Base-by-base conservation (phyloP, 257 asterid genomes). In the Nicotiana attenuata region DNA sequence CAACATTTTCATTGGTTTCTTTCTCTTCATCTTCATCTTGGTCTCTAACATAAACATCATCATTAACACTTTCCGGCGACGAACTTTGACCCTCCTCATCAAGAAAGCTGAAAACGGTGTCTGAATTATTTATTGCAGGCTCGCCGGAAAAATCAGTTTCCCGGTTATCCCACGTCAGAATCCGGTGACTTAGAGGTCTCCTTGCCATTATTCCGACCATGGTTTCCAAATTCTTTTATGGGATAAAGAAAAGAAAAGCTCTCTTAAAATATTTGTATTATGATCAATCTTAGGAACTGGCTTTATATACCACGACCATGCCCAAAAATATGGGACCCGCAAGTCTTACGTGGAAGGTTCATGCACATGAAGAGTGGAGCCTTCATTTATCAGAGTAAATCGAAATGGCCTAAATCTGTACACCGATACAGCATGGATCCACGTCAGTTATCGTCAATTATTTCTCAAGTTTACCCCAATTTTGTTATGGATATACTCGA, bases 71-170 rank as follows among this genome's bases (percentile, higher is more conserved):
- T 83, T 83, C 89, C 83, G 86, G 82, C 1, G 93, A 89, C 15
- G 79, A 73, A 73, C 79, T 47, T 47, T 47, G 79, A 22, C 14
- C 79, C 47, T 91, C 96, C 5, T 91, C 96, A 55, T 91, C 90
- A 2, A 96, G 85, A 81, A 96, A 96, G 80, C 93, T 92, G 57
- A 96, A 92, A 10, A 95, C 94, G 2, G 98, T 91, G 63, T 91
- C 98, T 56, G 97, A 88, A 10, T 93, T 84, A 79, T 90, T 91
- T 10, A 94, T 83, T 77, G 89, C 81, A 76, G 87, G 83, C 5
- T 92, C 97, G 47, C 82, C 92, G 82, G 94, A 65, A 69, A 86
- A 75, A 31, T 88, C 96, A 10, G 28, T 85, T 81, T 89, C 96
- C 60, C 85, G 85, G 76, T 84, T 47, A 15, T 88, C 89, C 66